A percentile compares a stretch with the other conserved stretches of the same genome.
These are phyloP conservation scores for Colletotrichum gigasporum DNA, from an alignment of 2,329 filamentous ascomycete species.

Conservation along the genomic window DNA sequence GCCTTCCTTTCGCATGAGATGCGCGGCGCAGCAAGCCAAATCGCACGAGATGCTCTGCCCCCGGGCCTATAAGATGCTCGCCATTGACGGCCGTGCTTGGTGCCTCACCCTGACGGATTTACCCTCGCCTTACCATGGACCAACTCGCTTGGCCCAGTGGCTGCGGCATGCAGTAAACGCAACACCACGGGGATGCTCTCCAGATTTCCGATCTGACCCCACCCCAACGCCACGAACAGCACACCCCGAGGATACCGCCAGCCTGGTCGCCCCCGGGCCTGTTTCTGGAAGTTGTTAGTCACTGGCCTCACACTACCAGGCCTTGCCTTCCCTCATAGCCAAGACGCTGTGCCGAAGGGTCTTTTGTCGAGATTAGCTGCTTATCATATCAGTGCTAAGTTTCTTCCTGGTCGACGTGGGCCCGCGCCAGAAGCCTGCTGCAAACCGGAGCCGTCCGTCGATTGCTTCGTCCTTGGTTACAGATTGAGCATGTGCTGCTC, in stretches of 20 bases:
- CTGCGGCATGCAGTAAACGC: not conserved
- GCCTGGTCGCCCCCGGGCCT: constrained; percentile 16
- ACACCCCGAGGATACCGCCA: constrained; percentile 23
- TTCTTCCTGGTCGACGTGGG: constrained; percentile 1
- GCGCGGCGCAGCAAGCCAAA: constrained; percentile 16
- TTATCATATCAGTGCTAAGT: not conserved
- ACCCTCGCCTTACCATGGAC: not conserved
- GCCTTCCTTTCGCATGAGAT: constrained; percentile 1
- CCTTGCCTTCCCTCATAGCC: not conserved
- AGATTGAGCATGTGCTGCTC: not conserved
- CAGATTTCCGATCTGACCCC: constrained; percentile 22
- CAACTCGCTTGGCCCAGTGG: not conserved
- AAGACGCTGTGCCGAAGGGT: not conserved
- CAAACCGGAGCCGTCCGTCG: constrained; percentile 1
- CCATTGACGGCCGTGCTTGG: not conserved
- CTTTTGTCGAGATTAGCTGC: constrained; percentile 1
- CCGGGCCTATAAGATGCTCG: not conserved
- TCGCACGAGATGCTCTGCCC: constrained; percentile 14
- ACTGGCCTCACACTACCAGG: too few relatives aligned
- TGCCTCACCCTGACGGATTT: not conserved
- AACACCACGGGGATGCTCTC: constrained; percentile 25
- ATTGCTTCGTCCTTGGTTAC: not conserved
- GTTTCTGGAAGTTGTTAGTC: constrained; percentile 14
- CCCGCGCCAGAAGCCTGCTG: not conserved
- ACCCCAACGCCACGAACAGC: constrained; percentile 14